A percentile compares a stretch with the other conserved stretches of the same genome.
Evolutionary conservation across 345 rosid species (phyloP).

Genomic region (Eucalyptus camaldulensis): DNA sequence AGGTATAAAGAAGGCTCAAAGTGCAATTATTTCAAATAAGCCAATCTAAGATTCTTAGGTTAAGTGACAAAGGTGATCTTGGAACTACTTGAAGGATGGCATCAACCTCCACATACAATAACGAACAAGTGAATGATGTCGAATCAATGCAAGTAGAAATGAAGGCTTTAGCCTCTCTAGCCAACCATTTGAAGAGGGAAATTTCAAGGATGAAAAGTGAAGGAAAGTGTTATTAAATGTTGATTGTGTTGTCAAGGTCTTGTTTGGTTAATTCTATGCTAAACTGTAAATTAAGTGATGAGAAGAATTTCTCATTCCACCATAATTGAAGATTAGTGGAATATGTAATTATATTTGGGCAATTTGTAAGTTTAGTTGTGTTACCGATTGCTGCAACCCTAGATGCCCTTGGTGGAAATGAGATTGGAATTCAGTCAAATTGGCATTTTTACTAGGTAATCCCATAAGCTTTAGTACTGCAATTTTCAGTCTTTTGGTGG

Average conservation of each 20-base stretch:
- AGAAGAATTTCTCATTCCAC: neutral
- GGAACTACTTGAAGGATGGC: neutral
- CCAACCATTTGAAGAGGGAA: neutral
- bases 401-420: neutral
- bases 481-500: neutral
- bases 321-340: neutral
- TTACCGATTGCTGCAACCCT: neutral
- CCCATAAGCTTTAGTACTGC: neutral
- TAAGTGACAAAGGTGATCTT: neutral
- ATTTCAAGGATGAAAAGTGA: neutral
- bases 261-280: neutral
- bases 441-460: neutral
- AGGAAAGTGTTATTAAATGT: neutral
- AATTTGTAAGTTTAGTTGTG: neutral
- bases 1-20: neutral
- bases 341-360: neutral
- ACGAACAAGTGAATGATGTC: accelerated
- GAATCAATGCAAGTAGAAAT: neutral
- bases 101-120: neutral
- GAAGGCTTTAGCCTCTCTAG: neutral
- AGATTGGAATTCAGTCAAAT: neutral
- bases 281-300: neutral
- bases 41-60: neutral
- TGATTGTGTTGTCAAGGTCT: neutral
- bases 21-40: neutral